Evolutionary conservation across 208 protist genomes (phyloP).

Genomic region (Trypanosoma cruzi): DNA sequence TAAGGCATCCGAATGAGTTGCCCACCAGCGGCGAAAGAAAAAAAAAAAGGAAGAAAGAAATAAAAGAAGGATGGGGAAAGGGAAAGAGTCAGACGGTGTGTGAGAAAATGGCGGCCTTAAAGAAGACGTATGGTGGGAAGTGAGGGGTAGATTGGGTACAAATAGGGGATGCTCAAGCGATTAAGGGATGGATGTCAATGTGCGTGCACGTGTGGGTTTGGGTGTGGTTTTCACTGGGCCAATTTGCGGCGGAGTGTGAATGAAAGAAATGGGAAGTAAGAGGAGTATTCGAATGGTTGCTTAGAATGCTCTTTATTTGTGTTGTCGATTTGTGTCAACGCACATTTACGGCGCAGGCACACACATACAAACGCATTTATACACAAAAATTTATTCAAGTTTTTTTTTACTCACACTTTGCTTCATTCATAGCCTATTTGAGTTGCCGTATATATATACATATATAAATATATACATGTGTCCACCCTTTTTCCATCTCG

Average conservation of each 20-base stretch:
- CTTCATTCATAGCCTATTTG: too few species aligned
- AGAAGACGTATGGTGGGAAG: background rate
- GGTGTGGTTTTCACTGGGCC: background rate
- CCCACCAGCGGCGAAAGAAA: background rate
- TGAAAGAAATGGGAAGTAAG: background rate
- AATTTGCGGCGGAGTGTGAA: background rate
- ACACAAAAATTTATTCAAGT: too few species aligned
- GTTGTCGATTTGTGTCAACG: too few species aligned
- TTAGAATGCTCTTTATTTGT: too few species aligned
- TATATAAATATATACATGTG: too few species aligned
- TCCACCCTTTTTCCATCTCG: too few species aligned
- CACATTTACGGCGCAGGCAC: too few species aligned
- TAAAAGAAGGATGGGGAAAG: background rate
- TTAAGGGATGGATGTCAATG: background rate
- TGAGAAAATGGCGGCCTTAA: background rate
- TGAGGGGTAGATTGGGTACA: background rate
- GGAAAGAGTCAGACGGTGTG: background rate
- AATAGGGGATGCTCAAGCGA: background rate
- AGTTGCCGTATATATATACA: background rate
- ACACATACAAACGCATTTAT: background rate
- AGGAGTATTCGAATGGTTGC: background rate
- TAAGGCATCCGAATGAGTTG: too few species aligned
- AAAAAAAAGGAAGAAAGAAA: constrained; percentile 6
- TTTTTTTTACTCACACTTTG: too few species aligned
- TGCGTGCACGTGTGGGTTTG: background rate